Percentiles rank a stretch among this genome's conserved stretches.
These are phyloP conservation scores for Podaxis sp. DNA, from an alignment of 768 basidiomycete species.

Conservation along the genomic window DNA sequence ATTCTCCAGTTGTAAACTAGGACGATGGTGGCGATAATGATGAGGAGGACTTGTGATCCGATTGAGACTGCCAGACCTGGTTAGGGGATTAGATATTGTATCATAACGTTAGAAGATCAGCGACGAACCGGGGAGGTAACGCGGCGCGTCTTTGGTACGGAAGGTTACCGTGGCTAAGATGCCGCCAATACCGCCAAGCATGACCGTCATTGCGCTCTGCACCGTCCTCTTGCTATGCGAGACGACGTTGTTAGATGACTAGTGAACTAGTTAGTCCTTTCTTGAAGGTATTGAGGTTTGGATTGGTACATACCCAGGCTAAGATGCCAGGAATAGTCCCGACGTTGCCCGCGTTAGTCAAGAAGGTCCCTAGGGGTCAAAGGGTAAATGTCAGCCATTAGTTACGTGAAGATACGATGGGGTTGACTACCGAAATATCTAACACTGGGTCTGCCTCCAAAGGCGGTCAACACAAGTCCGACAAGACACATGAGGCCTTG, in stretches of 20 bases:
- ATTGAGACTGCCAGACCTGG: slow-evolving; percentile 41
- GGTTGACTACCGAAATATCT: slow-evolving; percentile 40
- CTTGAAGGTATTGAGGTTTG: slow-evolving; percentile 19
- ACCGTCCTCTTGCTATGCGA: slow-evolving; percentile 45
- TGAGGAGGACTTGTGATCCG: slow-evolving; percentile 37
- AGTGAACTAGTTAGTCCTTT: neutral
- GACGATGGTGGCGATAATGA: slow-evolving; percentile 32
- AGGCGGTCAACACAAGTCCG: slow-evolving; percentile 39
- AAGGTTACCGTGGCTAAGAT: slow-evolving; percentile 43
- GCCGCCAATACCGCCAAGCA: slow-evolving; percentile 43
- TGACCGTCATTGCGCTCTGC: slow-evolving; percentile 39
- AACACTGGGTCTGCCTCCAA: slow-evolving; percentile 34
- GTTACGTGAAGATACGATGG: neutral
- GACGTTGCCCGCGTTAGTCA: slow-evolving; percentile 42
- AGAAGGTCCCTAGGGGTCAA: slow-evolving; percentile 36
- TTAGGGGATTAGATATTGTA: neutral
- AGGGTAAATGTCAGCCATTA: neutral
- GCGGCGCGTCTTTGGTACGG: slow-evolving; percentile 41
- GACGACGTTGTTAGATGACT: slow-evolving; percentile 47
- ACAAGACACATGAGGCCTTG: slow-evolving; percentile 37
- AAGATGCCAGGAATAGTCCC: slow-evolving; percentile 44
- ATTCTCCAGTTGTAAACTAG: slow-evolving; percentile 35
- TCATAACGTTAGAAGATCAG: neutral
- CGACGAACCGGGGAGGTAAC: slow-evolving; percentile 40
- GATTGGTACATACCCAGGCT: slow-evolving; percentile 31